These are phyloP conservation scores for Sporobolomyces phaffii DNA, from an alignment of 768 basidiomycete species.

Conservation along the genomic window DNA sequence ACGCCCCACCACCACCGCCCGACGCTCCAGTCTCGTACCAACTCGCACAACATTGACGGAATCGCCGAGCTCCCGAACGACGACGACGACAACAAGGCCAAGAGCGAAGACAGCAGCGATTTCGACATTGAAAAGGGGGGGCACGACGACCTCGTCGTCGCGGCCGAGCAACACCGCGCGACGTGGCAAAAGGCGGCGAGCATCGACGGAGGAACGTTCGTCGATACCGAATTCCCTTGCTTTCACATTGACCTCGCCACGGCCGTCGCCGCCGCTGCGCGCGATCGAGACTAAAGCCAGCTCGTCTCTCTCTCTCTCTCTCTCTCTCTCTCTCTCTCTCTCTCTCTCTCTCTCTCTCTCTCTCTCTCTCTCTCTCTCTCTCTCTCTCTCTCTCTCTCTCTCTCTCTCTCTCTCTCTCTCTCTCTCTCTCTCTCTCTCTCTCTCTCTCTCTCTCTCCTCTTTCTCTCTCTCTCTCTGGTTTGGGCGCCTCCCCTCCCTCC, in stretches of 20 bases:
- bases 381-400: no score
- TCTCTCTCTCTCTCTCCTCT: no score
- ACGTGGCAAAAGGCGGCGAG: slow-evolving; percentile 9
- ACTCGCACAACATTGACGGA: background rate
- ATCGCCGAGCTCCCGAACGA: slow-evolving; percentile 12
- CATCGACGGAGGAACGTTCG: slow-evolving; percentile 16
- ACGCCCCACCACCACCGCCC: slow-evolving; percentile 43
- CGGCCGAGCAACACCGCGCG: background rate
- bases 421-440: no score
- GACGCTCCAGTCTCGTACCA: background rate
- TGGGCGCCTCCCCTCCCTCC: no score
- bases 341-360: background rate
- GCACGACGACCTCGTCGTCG: background rate
- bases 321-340: no score
- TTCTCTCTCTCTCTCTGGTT: no score
- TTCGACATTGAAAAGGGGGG: slow-evolving; percentile 9
- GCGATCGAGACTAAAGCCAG: background rate
- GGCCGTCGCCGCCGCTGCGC: slow-evolving; percentile 62
- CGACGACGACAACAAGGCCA: background rate
- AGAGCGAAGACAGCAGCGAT: slow-evolving; percentile 9
- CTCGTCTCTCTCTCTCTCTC: no score
- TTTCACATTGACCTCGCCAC: slow-evolving; percentile 82
- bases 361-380: no score
- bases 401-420: no score
- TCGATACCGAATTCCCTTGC: slow-evolving; percentile 44